Conservation (phyloP, 257 asterid genomes). For the Ligustrum vulgare region DNA sequence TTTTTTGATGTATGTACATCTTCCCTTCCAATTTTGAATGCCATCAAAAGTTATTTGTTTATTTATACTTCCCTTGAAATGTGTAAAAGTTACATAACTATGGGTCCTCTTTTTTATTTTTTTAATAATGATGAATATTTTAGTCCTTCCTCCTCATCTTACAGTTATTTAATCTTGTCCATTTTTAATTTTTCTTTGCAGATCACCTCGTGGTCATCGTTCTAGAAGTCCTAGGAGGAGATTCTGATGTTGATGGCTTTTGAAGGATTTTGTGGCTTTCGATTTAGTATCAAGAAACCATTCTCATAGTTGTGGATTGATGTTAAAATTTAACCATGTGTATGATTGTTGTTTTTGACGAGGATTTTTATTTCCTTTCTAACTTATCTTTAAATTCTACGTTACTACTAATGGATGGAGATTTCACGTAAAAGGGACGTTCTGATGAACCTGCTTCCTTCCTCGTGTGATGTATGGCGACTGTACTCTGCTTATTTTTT, state of each 20-base stretch:
- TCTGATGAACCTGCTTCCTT: background rate
- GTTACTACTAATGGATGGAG: background rate
- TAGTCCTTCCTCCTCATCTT: background rate
- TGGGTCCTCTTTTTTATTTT: background rate
- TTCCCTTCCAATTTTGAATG: background rate
- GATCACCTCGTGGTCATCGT: slow-evolving; percentile 86
- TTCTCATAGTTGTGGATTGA: slow-evolving; percentile 21
- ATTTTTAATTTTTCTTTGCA: slow-evolving; percentile 30
- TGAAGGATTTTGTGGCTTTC: slow-evolving; percentile 18
- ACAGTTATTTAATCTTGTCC: background rate
- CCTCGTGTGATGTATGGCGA: background rate
- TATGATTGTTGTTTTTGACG: background rate
- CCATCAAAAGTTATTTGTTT: background rate
- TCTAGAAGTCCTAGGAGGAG: slow-evolving; percentile 95
- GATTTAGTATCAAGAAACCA: slow-evolving; percentile 30
- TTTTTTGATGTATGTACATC: background rate
- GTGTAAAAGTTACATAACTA: background rate
- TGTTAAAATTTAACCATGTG: slow-evolving; percentile 18
- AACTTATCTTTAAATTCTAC: background rate
- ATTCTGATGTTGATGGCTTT: slow-evolving; percentile 33
- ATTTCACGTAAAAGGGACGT: background rate
- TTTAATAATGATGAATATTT: background rate
- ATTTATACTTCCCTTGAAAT: background rate
- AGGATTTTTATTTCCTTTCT: background rate
- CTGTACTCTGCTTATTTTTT: background rate